phyloP scores from a whole-genome alignment of 1,139 yeast species.

The Meyerozyma sp. region DNA sequence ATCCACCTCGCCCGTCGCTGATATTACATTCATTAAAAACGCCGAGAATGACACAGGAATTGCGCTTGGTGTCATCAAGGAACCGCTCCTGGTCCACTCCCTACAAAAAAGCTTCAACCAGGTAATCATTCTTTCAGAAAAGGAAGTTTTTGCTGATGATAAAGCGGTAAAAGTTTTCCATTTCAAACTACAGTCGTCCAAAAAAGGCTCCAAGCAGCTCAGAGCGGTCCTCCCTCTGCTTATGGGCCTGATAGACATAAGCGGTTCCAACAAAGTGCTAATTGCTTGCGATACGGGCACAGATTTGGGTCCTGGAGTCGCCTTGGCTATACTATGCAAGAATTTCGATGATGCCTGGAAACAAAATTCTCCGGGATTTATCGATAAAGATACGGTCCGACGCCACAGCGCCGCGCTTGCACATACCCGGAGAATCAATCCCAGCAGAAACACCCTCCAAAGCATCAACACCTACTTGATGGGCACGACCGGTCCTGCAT shows the following conservation, averaged over 20 bases:
- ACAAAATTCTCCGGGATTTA: conserved; percentile 12
- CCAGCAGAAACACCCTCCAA: conserved; percentile 73
- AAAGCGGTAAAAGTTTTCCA: conserved; percentile 9
- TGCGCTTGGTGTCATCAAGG: conserved; percentile 22
- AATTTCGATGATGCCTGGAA: conserved; percentile 41
- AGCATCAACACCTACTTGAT: conserved; percentile 48
- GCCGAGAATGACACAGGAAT: conserved; percentile 20
- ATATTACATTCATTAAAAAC: conserved; percentile 9
- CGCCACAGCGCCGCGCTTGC: conserved; percentile 51
- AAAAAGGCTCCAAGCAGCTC: conserved; percentile 59
- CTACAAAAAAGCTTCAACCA: conserved; percentile 7
- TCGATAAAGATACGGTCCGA: conserved; percentile 50
- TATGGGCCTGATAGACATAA: conserved; percentile 10
- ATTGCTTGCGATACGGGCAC: conserved; percentile 60
- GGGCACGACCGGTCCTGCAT: conserved; percentile 5
- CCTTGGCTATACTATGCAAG: conserved; percentile 45
- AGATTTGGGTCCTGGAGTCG: conserved; percentile 62
- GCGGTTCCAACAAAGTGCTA: conserved; percentile 17
- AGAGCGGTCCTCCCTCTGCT: conserved; percentile 39
- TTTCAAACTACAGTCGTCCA: conserved; percentile 39
- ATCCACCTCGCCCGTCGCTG: conserved; percentile 1
- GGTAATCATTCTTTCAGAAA: conserved; percentile 23
- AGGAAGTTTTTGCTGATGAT: conserved; percentile 11
- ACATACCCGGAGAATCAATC: conserved; percentile 49
- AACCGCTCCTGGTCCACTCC: conserved; percentile 8